A percentile compares a stretch with the other conserved stretches of the same genome.
Conservation (phyloP, 805 yeast genomes). For the Naumovozyma baii region DNA sequence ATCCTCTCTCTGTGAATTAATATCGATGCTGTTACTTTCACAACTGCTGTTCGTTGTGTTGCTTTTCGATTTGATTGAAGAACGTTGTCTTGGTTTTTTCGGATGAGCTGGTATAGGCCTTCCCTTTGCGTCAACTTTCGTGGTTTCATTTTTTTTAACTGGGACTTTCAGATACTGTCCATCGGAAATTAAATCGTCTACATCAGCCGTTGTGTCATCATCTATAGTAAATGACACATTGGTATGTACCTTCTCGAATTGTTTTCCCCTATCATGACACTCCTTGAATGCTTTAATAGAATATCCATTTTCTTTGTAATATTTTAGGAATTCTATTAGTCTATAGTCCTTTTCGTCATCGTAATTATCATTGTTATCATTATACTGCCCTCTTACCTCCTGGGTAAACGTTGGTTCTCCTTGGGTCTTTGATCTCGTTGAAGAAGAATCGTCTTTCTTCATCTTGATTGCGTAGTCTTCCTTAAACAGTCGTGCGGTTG, state of each 20-base stretch:
- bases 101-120: constrained; percentile 48
- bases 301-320: constrained; percentile 26
- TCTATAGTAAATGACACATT: constrained; percentile 21
- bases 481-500: not conserved
- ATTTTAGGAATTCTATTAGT: constrained; percentile 38
- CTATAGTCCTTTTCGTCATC: constrained; percentile 34
- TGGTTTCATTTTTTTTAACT: not conserved
- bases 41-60: not conserved
- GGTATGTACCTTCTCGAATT: constrained; percentile 6
- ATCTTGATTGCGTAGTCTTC: not conserved
- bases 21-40: not conserved
- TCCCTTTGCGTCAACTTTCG: constrained; percentile 31
- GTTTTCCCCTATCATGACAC: constrained; percentile 6
- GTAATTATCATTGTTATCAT: constrained; percentile 1
- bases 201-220: constrained; percentile 3
- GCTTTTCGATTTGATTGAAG: constrained; percentile 38
- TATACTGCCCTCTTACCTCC: too few relatives aligned
- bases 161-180: too few relatives aligned
- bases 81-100: constrained; percentile 36
- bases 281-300: constrained; percentile 18
- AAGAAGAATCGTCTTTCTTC: not conserved
- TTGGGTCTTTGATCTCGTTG: not conserved
- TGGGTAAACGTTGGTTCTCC: too few relatives aligned
- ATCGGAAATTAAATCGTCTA: too few relatives aligned
- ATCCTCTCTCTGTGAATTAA: not conserved